A percentile compares a stretch with the other conserved stretches of the same genome.
phyloP scores from a whole-genome alignment of 768 basidiomycete species.

The Mycena kentingensis region DNA sequence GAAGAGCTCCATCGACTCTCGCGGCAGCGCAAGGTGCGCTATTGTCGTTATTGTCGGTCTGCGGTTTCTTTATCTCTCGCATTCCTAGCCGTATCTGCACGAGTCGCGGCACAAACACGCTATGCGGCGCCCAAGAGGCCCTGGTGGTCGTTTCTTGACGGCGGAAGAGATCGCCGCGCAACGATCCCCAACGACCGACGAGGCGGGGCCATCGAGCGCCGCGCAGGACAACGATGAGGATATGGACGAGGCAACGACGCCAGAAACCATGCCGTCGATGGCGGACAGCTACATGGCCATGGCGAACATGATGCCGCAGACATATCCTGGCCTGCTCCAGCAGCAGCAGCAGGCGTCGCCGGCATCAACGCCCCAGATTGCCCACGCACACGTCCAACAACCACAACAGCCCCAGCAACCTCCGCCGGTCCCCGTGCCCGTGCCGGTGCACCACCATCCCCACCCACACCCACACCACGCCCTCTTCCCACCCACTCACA shows the following conservation, averaged over 20 bases:
- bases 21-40: constrained; percentile 81
- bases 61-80: constrained; percentile 7
- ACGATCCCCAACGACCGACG: constrained; percentile 46
- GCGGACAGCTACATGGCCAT: constrained; percentile 32
- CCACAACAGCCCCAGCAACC: constrained; percentile 28
- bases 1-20: constrained; percentile 94
- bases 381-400: constrained; percentile 21
- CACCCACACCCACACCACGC: constrained; percentile 27
- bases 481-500: constrained; percentile 25
- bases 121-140: constrained; percentile 94
- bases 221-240: constrained; percentile 45
- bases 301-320: constrained; percentile 29
- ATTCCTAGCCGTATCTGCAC: constrained; percentile 87
- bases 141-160: constrained; percentile 96
- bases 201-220: constrained; percentile 30
- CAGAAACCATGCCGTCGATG: constrained; percentile 18
- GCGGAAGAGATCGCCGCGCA: constrained; percentile 92
- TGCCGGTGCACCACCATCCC: constrained; percentile 19
- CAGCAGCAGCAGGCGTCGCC: constrained; percentile 10
- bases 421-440: no score
- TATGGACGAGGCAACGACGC: constrained; percentile 43
- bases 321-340: constrained; percentile 24
- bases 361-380: no score
- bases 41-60: constrained; percentile 6
- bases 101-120: constrained; percentile 98